Evolutionary conservation across 139 green algal species (phyloP), one percentile per base, ranked within the genome.

Genomic region (Chlorella sp.): DNA sequence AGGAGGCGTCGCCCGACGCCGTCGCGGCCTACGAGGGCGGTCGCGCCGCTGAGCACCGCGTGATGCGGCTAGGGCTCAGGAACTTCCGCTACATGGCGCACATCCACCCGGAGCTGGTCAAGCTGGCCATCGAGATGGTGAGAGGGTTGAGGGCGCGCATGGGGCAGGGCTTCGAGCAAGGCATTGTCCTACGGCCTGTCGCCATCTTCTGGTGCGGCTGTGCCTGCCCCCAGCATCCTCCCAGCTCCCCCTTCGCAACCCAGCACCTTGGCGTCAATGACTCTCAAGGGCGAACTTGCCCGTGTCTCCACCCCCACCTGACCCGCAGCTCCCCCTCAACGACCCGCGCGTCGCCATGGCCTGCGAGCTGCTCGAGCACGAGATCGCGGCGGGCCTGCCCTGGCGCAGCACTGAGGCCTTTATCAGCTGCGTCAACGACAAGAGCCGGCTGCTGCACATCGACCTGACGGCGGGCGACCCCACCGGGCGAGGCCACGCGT

Each of bases 91-190:
- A 35, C 27, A 20, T 69, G 27, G 31, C 63, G 20, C 14, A 50
- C n/a, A 32, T 69, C 31, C 23, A 69, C 32, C 63, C 63, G 6
- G 17, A 24, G 17, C 31, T 69, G 27, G 31, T 69, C 32, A 69
- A 69, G 63, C 20, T 69, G 63, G 63, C 63, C 32, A 49, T 35
- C 2, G 63, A 69, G 23, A 69, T 69, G 63, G 63, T 69, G 63
- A 29, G 63, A 35, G 60, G 23, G 4, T 22, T 55, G 42, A 55
- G 10, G 42, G 10, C 42, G 10, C 17, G 17, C 10, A 26, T 10
- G 42, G 10, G 42, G 10, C 42, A 10, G 42, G 42, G 42, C 42
- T 17, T 26, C 10, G 42, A 26, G 42, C 42, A 55, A 17, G 10
- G 10, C 17, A 55, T 10, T 17, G 10, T 17, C 42, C 42, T 55